These are phyloP conservation scores for Colletotrichum plurivorum DNA, from an alignment of 2,329 filamentous ascomycete genomes.

Conservation along the genomic window DNA sequence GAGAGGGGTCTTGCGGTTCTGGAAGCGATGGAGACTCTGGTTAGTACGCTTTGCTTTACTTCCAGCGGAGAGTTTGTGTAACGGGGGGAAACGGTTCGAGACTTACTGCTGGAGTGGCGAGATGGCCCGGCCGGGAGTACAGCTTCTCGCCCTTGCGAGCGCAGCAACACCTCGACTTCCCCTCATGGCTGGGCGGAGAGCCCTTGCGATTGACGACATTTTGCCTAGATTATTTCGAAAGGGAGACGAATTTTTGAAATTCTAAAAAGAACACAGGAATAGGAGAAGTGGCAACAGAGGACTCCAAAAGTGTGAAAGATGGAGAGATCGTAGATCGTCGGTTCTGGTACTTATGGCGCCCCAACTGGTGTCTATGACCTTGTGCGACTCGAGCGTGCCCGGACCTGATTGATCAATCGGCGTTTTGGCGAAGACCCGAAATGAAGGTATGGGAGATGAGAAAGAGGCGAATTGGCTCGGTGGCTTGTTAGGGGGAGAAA, in stretches of 20 bases:
- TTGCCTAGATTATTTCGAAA: conserved; percentile 41
- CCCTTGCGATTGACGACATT: conserved; percentile 66
- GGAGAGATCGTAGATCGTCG: conserved; percentile 23
- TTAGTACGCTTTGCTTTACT: no score
- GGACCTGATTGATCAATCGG: conserved; percentile 33
- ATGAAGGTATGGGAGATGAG: conserved; percentile 12
- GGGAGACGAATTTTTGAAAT: neutral
- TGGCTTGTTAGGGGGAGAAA: neutral
- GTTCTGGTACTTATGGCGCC: neutral
- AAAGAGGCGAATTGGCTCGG: conserved; percentile 6
- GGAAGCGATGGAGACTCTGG: neutral
- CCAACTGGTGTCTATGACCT: conserved; percentile 32
- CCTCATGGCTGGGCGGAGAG: conserved; percentile 65
- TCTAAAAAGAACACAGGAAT: neutral
- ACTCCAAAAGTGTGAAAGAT: neutral
- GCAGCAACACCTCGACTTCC: conserved; percentile 54
- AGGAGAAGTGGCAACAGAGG: conserved; percentile 17
- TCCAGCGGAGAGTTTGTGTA: neutral
- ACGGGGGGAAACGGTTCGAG: neutral
- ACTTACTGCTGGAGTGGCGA: conserved; percentile 49
- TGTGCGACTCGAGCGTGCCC: conserved; percentile 23
- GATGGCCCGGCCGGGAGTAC: conserved; percentile 38
- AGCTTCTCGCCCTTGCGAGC: conserved; percentile 45
- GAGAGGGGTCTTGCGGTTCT: conserved; percentile 69
- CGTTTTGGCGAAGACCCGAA: conserved; percentile 8